phyloP scores from a whole-genome alignment of 2,329 filamentous ascomycete species.

The Dactylellina cionopaga region DNA sequence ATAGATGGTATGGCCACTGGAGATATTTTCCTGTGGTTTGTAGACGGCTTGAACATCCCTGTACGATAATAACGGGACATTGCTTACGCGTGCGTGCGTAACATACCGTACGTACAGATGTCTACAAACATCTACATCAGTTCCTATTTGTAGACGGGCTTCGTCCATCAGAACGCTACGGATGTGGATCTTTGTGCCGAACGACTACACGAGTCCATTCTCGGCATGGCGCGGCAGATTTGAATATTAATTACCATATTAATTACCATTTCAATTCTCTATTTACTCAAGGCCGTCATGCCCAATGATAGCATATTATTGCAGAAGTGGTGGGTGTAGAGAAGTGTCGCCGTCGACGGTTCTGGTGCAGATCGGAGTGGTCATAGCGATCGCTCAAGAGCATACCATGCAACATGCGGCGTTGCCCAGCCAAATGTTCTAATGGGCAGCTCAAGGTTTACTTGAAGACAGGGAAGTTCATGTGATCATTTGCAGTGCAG shows the following conservation, averaged over 20 bases:
- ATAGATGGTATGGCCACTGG: conserved; percentile 9
- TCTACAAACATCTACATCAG: conserved; percentile 21
- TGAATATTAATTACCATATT: neutral
- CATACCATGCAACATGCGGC: conserved; percentile 23
- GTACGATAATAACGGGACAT: conserved; percentile 32
- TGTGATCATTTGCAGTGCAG: conserved; percentile 36
- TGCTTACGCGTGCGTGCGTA: conserved; percentile 30
- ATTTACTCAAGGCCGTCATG: neutral
- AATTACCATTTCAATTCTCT: neutral
- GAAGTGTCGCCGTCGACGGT: conserved; percentile 29
- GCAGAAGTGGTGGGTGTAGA: neutral
- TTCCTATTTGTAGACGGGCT: conserved; percentile 14
- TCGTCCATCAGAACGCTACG: neutral
- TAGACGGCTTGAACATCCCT: conserved; percentile 25
- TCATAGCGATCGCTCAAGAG: conserved; percentile 32
- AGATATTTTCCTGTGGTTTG: neutral
- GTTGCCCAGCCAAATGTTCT: conserved; percentile 8
- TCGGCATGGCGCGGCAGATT: conserved; percentile 47
- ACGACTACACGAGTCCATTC: conserved; percentile 14
- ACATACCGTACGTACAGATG: no score
- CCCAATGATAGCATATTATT: conserved; percentile 16
- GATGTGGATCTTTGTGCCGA: conserved; percentile 43
- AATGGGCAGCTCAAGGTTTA: conserved; percentile 31
- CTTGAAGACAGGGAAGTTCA: conserved; percentile 27
- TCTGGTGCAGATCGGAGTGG: conserved; percentile 31